Conservation (phyloP, 192 early-diverging fungal genomes). For the Chytriomyces confervae region DNA sequence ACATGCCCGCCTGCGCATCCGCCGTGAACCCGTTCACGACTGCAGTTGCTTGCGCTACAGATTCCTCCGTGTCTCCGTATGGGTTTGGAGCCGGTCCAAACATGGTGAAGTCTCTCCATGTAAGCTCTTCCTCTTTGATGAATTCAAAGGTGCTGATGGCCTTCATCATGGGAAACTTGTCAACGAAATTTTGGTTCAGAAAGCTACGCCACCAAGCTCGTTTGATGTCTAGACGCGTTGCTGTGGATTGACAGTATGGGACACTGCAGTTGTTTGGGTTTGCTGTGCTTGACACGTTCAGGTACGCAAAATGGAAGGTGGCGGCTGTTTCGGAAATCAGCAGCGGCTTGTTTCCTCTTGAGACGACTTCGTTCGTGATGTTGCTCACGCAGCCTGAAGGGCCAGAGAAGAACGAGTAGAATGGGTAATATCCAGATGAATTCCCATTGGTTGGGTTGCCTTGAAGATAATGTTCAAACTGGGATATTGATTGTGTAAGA, state of each 20-base stretch:
- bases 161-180: constrained; percentile 40
- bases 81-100: constrained; percentile 30
- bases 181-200: neutral
- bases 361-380: constrained; percentile 7
- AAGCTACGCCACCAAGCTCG: constrained; percentile 34
- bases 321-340: constrained; percentile 28
- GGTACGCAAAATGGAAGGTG: constrained; percentile 7
- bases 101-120: constrained; percentile 44
- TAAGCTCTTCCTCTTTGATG: constrained; percentile 46
- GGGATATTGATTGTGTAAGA: neutral
- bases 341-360: constrained; percentile 24
- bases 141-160: constrained; percentile 48
- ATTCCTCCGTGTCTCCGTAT: neutral
- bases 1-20: neutral
- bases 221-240: constrained; percentile 30
- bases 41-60: neutral
- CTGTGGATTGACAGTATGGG: neutral
- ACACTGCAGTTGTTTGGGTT: neutral
- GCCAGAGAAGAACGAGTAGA: constrained; percentile 34
- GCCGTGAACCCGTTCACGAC: neutral
- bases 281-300: neutral
- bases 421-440: constrained; percentile 23
- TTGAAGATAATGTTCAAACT: constrained; percentile 29
- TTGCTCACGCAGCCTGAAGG: constrained; percentile 1
- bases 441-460: constrained; percentile 13